Evolutionary conservation across 176 grass and related monocot species (phyloP), one percentile per base, ranked within the genome.

Genomic region (Guadua angustifolia): DNA sequence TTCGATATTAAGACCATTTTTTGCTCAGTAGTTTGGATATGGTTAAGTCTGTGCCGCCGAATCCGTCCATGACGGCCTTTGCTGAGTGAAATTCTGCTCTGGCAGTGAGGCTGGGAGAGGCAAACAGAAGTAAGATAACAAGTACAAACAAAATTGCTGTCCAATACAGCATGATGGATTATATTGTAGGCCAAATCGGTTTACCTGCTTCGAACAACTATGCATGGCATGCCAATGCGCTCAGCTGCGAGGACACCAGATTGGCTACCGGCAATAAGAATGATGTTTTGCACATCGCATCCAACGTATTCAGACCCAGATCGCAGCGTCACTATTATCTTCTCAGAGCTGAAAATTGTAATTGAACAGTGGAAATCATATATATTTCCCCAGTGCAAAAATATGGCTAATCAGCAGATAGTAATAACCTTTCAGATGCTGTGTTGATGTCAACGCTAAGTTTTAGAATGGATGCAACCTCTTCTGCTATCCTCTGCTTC

Each of bases 381-480:
- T 56, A 73, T 26, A 43, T 36, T 70, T 74, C 74, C 38, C 71
- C 8, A 29, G 21, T 35, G 49, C 36, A 72, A 71, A 49, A 51
- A 40, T 65, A 75, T 36, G 69, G 19, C 80, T 19, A 51, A 43
- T 58, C 43, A 80, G 56, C 24, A 56, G 21, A 49, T 43, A 73
- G n/a, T 13, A 78, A 56, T 65, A 77, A 89, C 91, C 87, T 91
- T 81, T 88, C 89, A 4, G 91, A 79, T 17, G 74, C 53, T 62
- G 81, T 85, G 81, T 80, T 84, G 25, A 98, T 91, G 64, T 92
- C 89, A 52, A 97, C 87, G 32, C 82, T 97, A 50, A 94, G 72
- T 84, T 97, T 97, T 73, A 94, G 79, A 89, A 94, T 79, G 4
- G 94, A 92, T 21, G 89, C 94, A 84, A 97, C 94, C 74, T 94